Evolutionary conservation across 441 rosid genomes (phyloP), one percentile per base, ranked within the genome.

Genomic region (Rhodomyrtus psidioides): DNA sequence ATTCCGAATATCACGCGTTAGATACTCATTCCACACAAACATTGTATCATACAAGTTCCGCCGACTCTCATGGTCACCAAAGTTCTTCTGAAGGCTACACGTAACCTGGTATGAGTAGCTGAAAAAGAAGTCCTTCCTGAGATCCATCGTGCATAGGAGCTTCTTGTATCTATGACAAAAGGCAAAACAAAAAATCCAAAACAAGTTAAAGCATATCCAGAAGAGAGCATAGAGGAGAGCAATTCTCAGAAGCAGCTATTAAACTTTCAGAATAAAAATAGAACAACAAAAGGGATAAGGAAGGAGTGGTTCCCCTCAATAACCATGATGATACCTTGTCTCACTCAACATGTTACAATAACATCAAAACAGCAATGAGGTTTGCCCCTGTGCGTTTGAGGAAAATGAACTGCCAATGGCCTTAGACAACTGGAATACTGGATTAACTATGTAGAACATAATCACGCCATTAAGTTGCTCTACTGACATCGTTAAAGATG

Each of bases 11-110:
- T 94, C 99, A 85, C 94, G 96, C 54, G 99, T 96, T 92, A 98
- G 89, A 89, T 94, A 98, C 89, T 96, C 99, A 89, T 98, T 98
- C 99, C 99, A 98, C 60, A 98, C 99, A 88, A 96, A 98, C 99
- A 98, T 98, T 65, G 98, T 96, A 84, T 96, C 97, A 75, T 96
- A 96, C 26, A 92, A 93, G 75, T 91, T 92, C 54, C 86, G 93
- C 34, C 94, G 96, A 89, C 92, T 91, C 92, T 94, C 93, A 84
- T 85, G 91, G 85, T 93, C 88, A 88, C 94, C 93, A 90, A 95
- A 88, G 90, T 97, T 97, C 87, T 91, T 95, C 90, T 98, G 99
- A 90, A 96, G 98, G 91, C 99, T 93, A 88, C 94, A 90, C 99
- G 96, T 97, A 62, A 96, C 89, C 91, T 94, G 93, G 91, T 98